Conservation (phyloP, 345 rosid genomes). For the Gossypium herbaceum region DNA sequence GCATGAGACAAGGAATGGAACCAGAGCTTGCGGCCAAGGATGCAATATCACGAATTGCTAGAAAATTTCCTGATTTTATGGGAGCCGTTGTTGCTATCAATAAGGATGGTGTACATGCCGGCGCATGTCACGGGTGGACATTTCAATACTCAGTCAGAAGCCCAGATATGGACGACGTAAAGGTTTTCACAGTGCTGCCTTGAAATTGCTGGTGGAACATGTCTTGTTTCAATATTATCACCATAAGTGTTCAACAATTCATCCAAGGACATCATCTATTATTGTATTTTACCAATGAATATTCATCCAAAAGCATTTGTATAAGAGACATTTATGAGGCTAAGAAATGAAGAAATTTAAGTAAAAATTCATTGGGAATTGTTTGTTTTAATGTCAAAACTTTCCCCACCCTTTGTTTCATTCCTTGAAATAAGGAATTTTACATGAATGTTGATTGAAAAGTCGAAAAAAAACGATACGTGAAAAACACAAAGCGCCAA, state of each 20-base stretch:
- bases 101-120: constrained; percentile 70
- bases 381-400: background rate
- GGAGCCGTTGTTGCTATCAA: constrained; percentile 85
- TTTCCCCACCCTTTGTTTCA: no score
- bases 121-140: constrained; percentile 92
- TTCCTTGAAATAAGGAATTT: background rate
- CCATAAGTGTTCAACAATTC: background rate
- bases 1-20: constrained; percentile 87
- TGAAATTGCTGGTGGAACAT: constrained; percentile 5
- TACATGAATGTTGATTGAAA: background rate
- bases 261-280: background rate
- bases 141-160: constrained; percentile 77
- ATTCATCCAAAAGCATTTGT: background rate
- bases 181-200: constrained; percentile 72
- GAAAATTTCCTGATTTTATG: constrained; percentile 69
- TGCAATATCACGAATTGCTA: constrained; percentile 69
- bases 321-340: background rate
- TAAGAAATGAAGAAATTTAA: background rate
- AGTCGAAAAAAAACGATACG: background rate
- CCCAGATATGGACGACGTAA: constrained; percentile 58
- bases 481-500: constrained; percentile 1
- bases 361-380: background rate
- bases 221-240: background rate
- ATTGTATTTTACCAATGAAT: background rate
- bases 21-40: constrained; percentile 76